Conservation (phyloP, 805 yeast species). For the Spathaspora arborariae region DNA sequence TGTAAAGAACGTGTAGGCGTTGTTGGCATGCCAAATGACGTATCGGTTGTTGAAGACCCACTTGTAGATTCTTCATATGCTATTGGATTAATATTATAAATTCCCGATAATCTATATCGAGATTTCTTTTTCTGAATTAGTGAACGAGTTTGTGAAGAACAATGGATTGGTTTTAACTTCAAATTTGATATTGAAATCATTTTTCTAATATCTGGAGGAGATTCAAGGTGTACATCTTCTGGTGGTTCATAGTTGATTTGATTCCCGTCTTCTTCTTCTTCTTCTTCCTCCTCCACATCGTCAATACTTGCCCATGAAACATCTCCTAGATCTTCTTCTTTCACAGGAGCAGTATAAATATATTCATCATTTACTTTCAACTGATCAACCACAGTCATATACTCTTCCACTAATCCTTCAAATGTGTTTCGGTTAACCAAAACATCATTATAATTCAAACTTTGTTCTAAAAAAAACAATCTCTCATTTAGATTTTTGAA, state of each 20-base stretch:
- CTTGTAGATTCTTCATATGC: slow-evolving; percentile 16
- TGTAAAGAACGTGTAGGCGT: not conserved
- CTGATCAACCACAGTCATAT: slow-evolving; percentile 19
- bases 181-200: slow-evolving; percentile 32
- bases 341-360: not conserved
- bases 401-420: slow-evolving; percentile 27
- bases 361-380: slow-evolving; percentile 10
- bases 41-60: slow-evolving; percentile 1
- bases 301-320: not conserved
- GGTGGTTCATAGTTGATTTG: not conserved
- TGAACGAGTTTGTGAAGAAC: slow-evolving; percentile 15
- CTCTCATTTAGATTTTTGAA: slow-evolving; percentile 29
- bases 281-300: not conserved
- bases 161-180: slow-evolving; percentile 37
- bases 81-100: slow-evolving; percentile 36
- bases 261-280: too few species aligned
- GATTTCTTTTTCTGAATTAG: slow-evolving; percentile 38
- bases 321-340: not conserved
- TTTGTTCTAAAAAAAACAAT: slow-evolving; percentile 31
- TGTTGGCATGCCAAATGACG: not conserved
- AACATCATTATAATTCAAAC: slow-evolving; percentile 26
- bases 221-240: not conserved
- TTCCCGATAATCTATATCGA: slow-evolving; percentile 34
- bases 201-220: slow-evolving; percentile 7
- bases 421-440: slow-evolving; percentile 27